These are phyloP conservation scores for Metarhizium guizhouense DNA, from an alignment of 2,329 filamentous ascomycete genomes.

Conservation along the genomic window DNA sequence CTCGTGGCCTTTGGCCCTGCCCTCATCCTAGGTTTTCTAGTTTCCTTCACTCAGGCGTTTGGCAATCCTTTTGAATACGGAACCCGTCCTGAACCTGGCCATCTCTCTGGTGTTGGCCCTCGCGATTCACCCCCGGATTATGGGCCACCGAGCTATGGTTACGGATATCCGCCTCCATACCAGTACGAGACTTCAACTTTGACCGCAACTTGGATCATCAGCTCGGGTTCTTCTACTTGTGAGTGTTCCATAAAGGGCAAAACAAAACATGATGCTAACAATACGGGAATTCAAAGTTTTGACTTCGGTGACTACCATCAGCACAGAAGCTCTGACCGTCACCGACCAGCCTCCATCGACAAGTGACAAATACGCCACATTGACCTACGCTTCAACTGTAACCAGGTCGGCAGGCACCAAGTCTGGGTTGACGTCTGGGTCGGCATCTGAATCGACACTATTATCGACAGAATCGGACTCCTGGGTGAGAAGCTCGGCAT, in stretches of 20 bases:
- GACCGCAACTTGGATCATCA: background rate
- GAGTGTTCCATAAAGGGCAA: background rate
- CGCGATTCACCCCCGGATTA: conserved; percentile 8
- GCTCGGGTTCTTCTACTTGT: conserved; percentile 5
- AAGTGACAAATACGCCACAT: background rate
- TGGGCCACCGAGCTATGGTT: conserved; percentile 10
- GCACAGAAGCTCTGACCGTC: background rate
- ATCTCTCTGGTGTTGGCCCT: conserved; percentile 1
- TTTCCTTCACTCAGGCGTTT: conserved; percentile 5
- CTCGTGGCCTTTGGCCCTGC: background rate
- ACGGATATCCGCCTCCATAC: conserved; percentile 12
- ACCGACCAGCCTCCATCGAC: background rate
- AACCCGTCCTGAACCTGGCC: background rate
- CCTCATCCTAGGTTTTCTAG: conserved; percentile 1
- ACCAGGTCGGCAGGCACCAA: background rate
- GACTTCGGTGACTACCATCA: background rate
- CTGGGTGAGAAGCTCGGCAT: conserved; percentile 4
- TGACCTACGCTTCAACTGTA: background rate
- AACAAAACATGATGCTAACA: background rate
- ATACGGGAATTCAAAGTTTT: background rate
- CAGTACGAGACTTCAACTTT: conserved; percentile 9
- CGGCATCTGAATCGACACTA: background rate
- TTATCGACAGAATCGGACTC: background rate
- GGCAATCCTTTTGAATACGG: background rate
- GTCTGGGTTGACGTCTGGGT: background rate